Evolutionary conservation across 2,329 filamentous ascomycete species (phyloP).

Genomic region (Exophiala lecanii-corni): DNA sequence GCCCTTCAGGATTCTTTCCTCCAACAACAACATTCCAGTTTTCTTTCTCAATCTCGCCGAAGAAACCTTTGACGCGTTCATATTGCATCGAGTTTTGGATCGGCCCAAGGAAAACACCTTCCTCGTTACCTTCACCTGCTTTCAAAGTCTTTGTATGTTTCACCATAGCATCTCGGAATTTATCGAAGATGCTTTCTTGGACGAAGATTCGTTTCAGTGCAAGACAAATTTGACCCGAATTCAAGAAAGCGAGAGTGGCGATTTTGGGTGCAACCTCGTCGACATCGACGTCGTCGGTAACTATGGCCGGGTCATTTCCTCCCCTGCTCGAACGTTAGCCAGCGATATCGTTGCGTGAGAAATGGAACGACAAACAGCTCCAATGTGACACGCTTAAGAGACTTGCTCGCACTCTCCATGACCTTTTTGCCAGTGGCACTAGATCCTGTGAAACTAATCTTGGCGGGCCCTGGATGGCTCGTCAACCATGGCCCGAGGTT

Average conservation of each 20-base stretch:
- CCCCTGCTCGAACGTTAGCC: slow-evolving; percentile 30
- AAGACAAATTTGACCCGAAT: slow-evolving; percentile 55
- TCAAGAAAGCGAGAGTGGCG: slow-evolving; percentile 51
- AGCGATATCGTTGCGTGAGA: neutral
- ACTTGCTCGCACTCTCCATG: slow-evolving; percentile 50
- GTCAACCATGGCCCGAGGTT: slow-evolving; percentile 55
- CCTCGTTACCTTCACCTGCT: slow-evolving; percentile 31
- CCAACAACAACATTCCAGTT: slow-evolving; percentile 51
- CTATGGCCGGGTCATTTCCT: slow-evolving; percentile 58
- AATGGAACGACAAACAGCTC: slow-evolving; percentile 42
- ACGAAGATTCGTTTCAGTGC: slow-evolving; percentile 54
- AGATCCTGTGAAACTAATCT: slow-evolving; percentile 61
- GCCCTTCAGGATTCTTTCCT: slow-evolving; percentile 36
- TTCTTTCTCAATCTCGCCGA: slow-evolving; percentile 51
- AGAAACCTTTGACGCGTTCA: slow-evolving; percentile 53
- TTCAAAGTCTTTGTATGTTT: slow-evolving; percentile 30
- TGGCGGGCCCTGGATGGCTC: slow-evolving; percentile 54
- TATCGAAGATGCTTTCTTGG: slow-evolving; percentile 49
- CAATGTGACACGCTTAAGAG: slow-evolving; percentile 57
- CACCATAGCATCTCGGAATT: slow-evolving; percentile 45
- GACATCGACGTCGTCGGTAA: slow-evolving; percentile 54
- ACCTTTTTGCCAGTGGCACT: slow-evolving; percentile 57
- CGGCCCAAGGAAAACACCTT: slow-evolving; percentile 53
- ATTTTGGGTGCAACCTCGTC: slow-evolving; percentile 44
- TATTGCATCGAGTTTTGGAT: slow-evolving; percentile 63